A percentile compares a stretch with the other conserved stretches of the same genome.
Conservation (phyloP, 176 grass and related monocot genomes). For the Cenchrus fungigraminus region DNA sequence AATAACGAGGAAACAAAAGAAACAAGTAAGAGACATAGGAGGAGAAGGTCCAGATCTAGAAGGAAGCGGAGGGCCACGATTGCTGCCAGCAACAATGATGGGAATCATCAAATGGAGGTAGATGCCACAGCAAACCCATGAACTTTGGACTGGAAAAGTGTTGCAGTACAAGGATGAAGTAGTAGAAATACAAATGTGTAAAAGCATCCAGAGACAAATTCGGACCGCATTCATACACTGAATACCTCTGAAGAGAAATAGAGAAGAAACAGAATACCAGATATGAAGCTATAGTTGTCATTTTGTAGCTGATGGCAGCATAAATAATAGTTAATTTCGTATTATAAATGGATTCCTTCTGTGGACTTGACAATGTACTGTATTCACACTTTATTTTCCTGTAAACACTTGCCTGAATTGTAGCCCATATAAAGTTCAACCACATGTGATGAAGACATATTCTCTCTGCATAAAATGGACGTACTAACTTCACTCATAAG, state of each 20-base stretch:
- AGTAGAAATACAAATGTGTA: slow-evolving; percentile 12
- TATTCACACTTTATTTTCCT: slow-evolving; percentile 31
- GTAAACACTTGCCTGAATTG: slow-evolving; percentile 30
- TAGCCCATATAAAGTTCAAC: slow-evolving; percentile 20
- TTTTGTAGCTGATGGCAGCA: slow-evolving; percentile 38
- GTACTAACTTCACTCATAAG: neutral
- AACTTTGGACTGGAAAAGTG: slow-evolving; percentile 12
- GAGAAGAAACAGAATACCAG: slow-evolving; percentile 20
- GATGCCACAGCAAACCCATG: slow-evolving; percentile 18
- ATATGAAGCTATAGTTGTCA: slow-evolving; percentile 15
- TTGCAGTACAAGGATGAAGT: slow-evolving; percentile 25
- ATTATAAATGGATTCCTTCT: slow-evolving; percentile 32
- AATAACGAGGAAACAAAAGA: slow-evolving; percentile 47
- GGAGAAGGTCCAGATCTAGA: slow-evolving; percentile 55
- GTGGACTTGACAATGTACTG: slow-evolving; percentile 18
- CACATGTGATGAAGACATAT: neutral
- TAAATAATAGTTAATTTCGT: slow-evolving; percentile 28
- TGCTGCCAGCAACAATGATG: slow-evolving; percentile 33
- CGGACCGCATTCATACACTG: neutral
- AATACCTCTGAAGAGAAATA: slow-evolving; percentile 22
- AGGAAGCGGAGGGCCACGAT: slow-evolving; percentile 41
- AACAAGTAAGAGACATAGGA: slow-evolving; percentile 48
- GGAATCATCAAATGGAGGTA: slow-evolving; percentile 32
- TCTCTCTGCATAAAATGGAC: neutral
- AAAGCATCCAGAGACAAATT: slow-evolving; percentile 29